Evolutionary conservation across 2,329 filamentous ascomycete genomes (phyloP).

Genomic region (Penicillium polonicum): DNA sequence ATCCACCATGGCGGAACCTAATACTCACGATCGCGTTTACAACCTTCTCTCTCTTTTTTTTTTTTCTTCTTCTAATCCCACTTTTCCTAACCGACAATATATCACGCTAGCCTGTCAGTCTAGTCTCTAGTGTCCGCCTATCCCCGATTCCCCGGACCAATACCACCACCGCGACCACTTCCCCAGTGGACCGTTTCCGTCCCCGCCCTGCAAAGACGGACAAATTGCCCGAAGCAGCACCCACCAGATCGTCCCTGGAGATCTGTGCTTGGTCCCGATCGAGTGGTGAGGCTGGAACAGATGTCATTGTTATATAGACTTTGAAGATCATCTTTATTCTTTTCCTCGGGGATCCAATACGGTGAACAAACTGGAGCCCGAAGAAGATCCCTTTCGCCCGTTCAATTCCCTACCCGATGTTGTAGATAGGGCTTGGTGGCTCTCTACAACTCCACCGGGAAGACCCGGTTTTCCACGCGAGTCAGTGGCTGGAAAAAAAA

Average conservation of each 20-base stretch:
- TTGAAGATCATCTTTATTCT: neutral
- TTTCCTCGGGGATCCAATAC: neutral
- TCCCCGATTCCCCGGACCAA: conserved; percentile 5
- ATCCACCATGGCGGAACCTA: conserved; percentile 15
- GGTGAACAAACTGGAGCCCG: neutral
- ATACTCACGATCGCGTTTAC: conserved; percentile 12
- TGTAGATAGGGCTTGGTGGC: neutral
- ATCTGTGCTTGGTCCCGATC: conserved; percentile 19
- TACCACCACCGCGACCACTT: neutral
- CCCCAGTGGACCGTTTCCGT: conserved; percentile 1
- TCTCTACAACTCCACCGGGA: conserved; percentile 9
- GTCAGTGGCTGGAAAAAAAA: conserved; percentile 13
- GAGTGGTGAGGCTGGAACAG: conserved; percentile 18
- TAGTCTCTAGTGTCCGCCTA: conserved; percentile 5
- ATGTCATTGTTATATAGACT: conserved; percentile 14
- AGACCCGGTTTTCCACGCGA: conserved; percentile 18
- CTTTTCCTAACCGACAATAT: neutral
- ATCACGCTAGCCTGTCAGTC: neutral
- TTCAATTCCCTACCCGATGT: neutral
- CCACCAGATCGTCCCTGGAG: conserved; percentile 20
- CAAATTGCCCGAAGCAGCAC: conserved; percentile 24
- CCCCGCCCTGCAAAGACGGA: conserved; percentile 21
- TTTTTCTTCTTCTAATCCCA: neutral
- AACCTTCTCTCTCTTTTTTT: neutral
- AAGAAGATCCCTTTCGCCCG: neutral